phyloP scores from a whole-genome alignment of 805 yeast species.

The Starmera caribaea region DNA sequence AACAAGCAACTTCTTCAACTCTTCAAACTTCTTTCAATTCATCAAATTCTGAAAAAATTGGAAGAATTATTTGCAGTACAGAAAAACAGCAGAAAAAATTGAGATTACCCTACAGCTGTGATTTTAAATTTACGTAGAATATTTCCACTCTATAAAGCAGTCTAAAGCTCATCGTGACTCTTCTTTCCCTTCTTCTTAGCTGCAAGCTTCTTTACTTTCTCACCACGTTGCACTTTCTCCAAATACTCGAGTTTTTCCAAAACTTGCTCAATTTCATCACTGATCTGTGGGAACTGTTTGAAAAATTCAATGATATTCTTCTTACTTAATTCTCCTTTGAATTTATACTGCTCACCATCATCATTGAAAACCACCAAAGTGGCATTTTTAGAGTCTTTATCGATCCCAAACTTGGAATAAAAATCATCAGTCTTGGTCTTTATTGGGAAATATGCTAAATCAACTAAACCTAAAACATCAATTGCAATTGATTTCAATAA shows the following conservation, averaged over 20 bases:
- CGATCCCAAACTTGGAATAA: constrained; percentile 8
- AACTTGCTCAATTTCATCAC: constrained; percentile 20
- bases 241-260: constrained; percentile 4
- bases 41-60: too few species aligned
- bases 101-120: too few species aligned
- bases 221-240: constrained; percentile 16
- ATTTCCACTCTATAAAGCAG: too few species aligned
- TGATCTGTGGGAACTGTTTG: constrained; percentile 19
- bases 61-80: too few species aligned
- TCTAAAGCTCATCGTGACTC: too few species aligned
- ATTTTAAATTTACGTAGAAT: too few species aligned
- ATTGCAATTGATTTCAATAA: constrained; percentile 57
- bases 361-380: constrained; percentile 9
- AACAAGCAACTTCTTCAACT: too few species aligned
- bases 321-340: constrained; percentile 24
- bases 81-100: too few species aligned
- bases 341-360: constrained; percentile 10
- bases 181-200: constrained; percentile 8
- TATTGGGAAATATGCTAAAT: constrained; percentile 34
- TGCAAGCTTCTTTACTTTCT: constrained; percentile 17
- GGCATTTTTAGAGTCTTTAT: constrained; percentile 6
- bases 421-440: constrained; percentile 15
- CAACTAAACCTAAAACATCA: constrained; percentile 47
- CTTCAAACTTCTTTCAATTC: too few species aligned
- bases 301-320: constrained; percentile 23